A percentile compares a stretch with the other conserved stretches of the same genome.
phyloP scores from a whole-genome alignment of 164 flowering plant species.

The Vitis cinerea region DNA sequence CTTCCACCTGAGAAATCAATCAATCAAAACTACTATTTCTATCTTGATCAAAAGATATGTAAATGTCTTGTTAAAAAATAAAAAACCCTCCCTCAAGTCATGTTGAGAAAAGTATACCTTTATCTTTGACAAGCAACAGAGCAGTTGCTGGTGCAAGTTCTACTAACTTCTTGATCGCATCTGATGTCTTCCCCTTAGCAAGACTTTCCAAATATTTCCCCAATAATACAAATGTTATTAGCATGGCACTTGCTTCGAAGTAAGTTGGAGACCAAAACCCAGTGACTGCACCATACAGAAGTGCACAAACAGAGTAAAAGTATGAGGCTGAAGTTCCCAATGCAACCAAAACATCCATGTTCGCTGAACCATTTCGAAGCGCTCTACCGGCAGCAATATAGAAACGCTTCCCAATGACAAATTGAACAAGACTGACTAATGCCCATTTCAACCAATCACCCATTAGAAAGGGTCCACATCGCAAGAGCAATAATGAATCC shows the following conservation, averaged over 20 bases:
- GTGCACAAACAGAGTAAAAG: slow-evolving; percentile 88
- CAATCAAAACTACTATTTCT: not conserved
- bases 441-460: slow-evolving; percentile 96
- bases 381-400: slow-evolving; percentile 92
- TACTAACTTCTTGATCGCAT: slow-evolving; percentile 92
- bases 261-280: slow-evolving; percentile 96
- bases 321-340: slow-evolving; percentile 96
- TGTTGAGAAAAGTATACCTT: slow-evolving; percentile 40
- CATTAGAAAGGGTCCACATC: slow-evolving; percentile 93
- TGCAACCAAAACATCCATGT: slow-evolving; percentile 99
- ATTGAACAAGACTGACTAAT: slow-evolving; percentile 81
- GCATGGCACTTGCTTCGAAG: slow-evolving; percentile 98
- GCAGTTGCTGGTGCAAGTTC: slow-evolving; percentile 97
- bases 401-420: slow-evolving; percentile 92
- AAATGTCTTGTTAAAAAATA: not conserved
- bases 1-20: slow-evolving; percentile 57
- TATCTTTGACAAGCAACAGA: slow-evolving; percentile 63
- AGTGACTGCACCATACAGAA: slow-evolving; percentile 88
- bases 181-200: slow-evolving; percentile 98
- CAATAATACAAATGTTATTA: slow-evolving; percentile 90
- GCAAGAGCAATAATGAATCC: slow-evolving; percentile 68
- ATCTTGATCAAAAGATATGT: not conserved
- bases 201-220: slow-evolving; percentile 95
- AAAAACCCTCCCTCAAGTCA: not conserved
- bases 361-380: slow-evolving; percentile 82